phyloP scores from a whole-genome alignment of 495 filamentous ascomycete genomes.

The Annulohypoxylon maeteangense region DNA sequence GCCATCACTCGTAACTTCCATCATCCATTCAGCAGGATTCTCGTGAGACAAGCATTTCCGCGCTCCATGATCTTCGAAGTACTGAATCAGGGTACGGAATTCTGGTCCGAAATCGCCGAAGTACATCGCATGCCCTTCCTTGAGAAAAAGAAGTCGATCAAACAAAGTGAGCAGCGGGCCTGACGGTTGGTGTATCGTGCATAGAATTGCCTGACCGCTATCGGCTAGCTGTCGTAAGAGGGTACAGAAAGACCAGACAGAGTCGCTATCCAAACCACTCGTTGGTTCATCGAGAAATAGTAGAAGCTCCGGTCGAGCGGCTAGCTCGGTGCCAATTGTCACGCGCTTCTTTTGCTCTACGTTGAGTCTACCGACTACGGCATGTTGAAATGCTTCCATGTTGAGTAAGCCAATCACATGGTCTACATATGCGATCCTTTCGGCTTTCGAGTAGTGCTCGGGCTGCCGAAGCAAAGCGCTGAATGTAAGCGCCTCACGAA shows the following conservation, averaged over 20 bases:
- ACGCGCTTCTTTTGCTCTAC: slow-evolving; percentile 26
- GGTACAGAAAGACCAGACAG: slow-evolving; percentile 75
- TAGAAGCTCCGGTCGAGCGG: slow-evolving; percentile 11
- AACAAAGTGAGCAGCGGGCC: slow-evolving; percentile 71
- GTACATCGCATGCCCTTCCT: neutral
- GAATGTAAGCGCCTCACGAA: slow-evolving; percentile 75
- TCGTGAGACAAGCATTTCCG: slow-evolving; percentile 61
- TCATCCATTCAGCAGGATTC: slow-evolving; percentile 74
- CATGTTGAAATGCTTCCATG: neutral
- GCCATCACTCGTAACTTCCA: slow-evolving; percentile 16
- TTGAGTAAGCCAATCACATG: neutral
- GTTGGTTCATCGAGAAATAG: slow-evolving; percentile 71
- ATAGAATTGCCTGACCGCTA: slow-evolving; percentile 80
- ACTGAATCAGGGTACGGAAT: slow-evolving; percentile 6
- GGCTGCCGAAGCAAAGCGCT: slow-evolving; percentile 77
- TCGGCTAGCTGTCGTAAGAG: slow-evolving; percentile 78
- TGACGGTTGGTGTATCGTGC: slow-evolving; percentile 79
- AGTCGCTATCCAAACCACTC: slow-evolving; percentile 78
- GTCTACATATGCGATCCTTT: neutral
- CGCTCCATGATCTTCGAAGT: slow-evolving; percentile 69
- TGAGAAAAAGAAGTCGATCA: slow-evolving; percentile 63
- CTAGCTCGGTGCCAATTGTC: slow-evolving; percentile 27
- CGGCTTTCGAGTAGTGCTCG: slow-evolving; percentile 32
- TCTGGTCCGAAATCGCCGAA: slow-evolving; percentile 12
- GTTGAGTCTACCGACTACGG: neutral